phyloP scores from a whole-genome alignment of 371 early-diverging fungal genomes.

The Smittium culicis region DNA sequence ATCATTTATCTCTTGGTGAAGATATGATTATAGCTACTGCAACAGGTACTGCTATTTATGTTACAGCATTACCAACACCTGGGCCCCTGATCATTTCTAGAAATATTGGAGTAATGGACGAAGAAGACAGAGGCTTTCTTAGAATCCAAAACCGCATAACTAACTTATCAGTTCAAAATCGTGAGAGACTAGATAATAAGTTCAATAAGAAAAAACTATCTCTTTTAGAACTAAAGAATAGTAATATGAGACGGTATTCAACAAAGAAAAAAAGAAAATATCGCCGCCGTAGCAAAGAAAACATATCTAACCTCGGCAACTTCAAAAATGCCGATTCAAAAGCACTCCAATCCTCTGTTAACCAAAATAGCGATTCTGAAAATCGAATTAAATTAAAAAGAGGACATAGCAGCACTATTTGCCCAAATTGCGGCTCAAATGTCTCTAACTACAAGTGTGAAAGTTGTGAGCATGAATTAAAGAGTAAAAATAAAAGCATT shows the following conservation, averaged over 20 bases:
- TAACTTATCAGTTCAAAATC: slow-evolving; percentile 40
- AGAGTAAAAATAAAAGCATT: slow-evolving; percentile 1
- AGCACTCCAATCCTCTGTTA: neutral
- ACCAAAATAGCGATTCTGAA: neutral
- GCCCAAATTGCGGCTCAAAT: neutral
- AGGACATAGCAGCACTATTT: neutral
- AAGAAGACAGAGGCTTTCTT: slow-evolving; percentile 44
- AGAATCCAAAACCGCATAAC: slow-evolving; percentile 48
- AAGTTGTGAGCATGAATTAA: neutral
- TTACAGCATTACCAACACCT: slow-evolving; percentile 51
- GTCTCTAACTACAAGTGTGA: neutral
- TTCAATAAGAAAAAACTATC: slow-evolving; percentile 24
- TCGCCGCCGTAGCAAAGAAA: neutral
- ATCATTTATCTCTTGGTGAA: slow-evolving; percentile 52
- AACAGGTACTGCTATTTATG: slow-evolving; percentile 52
- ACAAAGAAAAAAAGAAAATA: neutral
- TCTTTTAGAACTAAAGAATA: neutral
- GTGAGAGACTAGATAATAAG: slow-evolving; percentile 39
- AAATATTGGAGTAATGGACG: slow-evolving; percentile 47
- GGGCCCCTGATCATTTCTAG: slow-evolving; percentile 47
- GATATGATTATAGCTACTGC: slow-evolving; percentile 49
- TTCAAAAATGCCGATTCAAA: too few species aligned
- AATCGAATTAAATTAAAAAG: too few species aligned
- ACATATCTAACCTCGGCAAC: neutral
- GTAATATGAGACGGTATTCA: neutral